phyloP scores from a whole-genome alignment of 495 filamentous ascomycete genomes.

The Hypoxylon fuscum region DNA sequence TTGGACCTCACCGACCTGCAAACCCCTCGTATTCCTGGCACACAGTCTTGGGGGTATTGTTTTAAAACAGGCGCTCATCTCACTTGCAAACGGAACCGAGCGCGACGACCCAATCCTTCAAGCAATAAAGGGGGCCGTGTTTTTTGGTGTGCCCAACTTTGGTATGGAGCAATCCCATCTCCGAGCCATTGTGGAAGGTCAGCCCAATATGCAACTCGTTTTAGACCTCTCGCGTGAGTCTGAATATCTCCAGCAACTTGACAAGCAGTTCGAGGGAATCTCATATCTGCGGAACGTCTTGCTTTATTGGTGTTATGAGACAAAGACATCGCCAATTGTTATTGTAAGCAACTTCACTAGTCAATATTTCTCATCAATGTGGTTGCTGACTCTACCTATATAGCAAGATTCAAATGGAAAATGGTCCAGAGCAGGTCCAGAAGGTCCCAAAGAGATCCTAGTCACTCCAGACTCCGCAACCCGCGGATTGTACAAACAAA shows the following conservation, averaged over 20 bases:
- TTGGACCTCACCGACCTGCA: constrained; percentile 1
- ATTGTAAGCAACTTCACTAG: neutral
- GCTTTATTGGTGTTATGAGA: constrained; percentile 36
- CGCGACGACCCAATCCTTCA: constrained; percentile 16
- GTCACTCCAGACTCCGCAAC: constrained; percentile 33
- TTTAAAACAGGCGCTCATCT: constrained; percentile 42
- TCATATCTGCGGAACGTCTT: neutral
- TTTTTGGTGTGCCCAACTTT: constrained; percentile 47
- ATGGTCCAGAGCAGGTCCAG: constrained; percentile 12
- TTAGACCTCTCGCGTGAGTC: constrained; percentile 15
- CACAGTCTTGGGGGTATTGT: constrained; percentile 51
- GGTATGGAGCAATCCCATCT: constrained; percentile 40
- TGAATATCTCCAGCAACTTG: constrained; percentile 21
- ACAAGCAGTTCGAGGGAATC: constrained; percentile 21
- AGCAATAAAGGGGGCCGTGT: constrained; percentile 38
- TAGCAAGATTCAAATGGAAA: constrained; percentile 8
- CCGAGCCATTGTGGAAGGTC: constrained; percentile 30
- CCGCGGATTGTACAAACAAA: constrained; percentile 9
- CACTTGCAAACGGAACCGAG: constrained; percentile 17
- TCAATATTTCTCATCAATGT: neutral
- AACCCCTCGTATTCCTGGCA: constrained; percentile 45
- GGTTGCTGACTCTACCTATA: constrained; percentile 1
- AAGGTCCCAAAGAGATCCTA: constrained; percentile 32
- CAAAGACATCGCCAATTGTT: constrained; percentile 21
- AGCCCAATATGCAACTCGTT: constrained; percentile 29